Conservation (phyloP, 139 green algal genomes). For the Chlorella sp. region DNA sequence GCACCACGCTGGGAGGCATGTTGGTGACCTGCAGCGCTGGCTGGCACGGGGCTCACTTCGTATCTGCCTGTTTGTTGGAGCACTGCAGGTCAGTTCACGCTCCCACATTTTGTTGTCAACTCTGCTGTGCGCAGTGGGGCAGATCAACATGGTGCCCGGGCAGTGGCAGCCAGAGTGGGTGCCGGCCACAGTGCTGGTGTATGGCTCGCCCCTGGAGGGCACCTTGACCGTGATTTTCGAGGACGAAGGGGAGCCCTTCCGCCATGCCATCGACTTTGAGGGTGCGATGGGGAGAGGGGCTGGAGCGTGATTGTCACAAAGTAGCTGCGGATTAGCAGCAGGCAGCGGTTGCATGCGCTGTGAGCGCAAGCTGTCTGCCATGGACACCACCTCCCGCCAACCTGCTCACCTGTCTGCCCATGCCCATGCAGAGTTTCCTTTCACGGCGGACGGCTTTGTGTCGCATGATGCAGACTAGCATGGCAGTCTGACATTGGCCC, state of each 20-base stretch:
- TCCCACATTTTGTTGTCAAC: too few relatives aligned
- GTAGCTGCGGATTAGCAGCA: too few relatives aligned
- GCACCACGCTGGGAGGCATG: too few relatives aligned
- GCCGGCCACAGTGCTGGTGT: constrained; percentile 13
- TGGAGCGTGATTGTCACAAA: too few relatives aligned
- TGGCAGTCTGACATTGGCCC: too few relatives aligned
- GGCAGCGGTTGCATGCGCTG: too few relatives aligned
- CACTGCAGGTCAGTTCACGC: not conserved
- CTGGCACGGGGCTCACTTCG: too few relatives aligned
- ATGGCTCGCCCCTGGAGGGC: not conserved
- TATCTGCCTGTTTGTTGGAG: too few relatives aligned
- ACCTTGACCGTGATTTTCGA: not conserved
- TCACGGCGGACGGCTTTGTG: not conserved
- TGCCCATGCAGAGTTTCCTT: constrained; percentile 1
- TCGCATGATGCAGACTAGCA: too few relatives aligned
- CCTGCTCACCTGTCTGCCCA: not conserved
- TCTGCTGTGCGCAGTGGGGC: not conserved
- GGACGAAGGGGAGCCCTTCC: constrained; percentile 17
- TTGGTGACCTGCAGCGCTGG: too few relatives aligned
- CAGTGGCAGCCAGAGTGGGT: constrained; percentile 15
- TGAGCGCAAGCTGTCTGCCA: too few relatives aligned
- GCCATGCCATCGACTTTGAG: constrained; percentile 20
- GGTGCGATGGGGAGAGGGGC: not conserved
- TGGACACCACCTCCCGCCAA: too few relatives aligned
- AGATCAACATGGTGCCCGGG: constrained; percentile 17